These are phyloP conservation scores for Capronia americana DNA, from an alignment of 2,329 filamentous ascomycete genomes.

Conservation along the genomic window DNA sequence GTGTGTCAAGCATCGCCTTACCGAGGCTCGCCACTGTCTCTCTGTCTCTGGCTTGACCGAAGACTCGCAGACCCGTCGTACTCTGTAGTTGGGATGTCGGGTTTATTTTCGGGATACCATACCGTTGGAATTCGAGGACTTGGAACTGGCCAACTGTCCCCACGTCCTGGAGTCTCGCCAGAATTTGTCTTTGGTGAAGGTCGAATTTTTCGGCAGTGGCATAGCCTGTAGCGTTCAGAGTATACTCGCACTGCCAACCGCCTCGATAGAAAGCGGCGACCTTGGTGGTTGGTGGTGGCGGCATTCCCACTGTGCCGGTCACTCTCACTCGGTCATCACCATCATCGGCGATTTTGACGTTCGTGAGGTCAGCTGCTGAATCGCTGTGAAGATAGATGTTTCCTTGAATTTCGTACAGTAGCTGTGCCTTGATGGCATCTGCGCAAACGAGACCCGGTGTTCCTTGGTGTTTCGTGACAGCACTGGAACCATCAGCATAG, in stretches of 20 bases:
- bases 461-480: slow-evolving; percentile 55
- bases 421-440: slow-evolving; percentile 52
- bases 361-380: slow-evolving; percentile 52
- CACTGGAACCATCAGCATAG: slow-evolving; percentile 50
- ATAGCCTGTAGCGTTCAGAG: slow-evolving; percentile 55
- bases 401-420: slow-evolving; percentile 58
- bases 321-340: slow-evolving; percentile 48
- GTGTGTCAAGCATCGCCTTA: no score
- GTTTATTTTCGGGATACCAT: background rate
- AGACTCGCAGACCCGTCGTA: background rate
- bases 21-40: background rate
- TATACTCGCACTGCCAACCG: slow-evolving; percentile 56
- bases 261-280: slow-evolving; percentile 56
- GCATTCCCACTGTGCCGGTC: slow-evolving; percentile 48
- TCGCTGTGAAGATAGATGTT: slow-evolving; percentile 56
- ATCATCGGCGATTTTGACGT: slow-evolving; percentile 46
- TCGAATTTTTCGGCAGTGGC: slow-evolving; percentile 52
- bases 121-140: background rate
- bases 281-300: slow-evolving; percentile 59
- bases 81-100: background rate
- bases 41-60: background rate
- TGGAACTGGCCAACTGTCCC: background rate
- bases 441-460: slow-evolving; percentile 49
- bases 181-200: slow-evolving; percentile 27
- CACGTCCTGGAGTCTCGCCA: background rate